These are phyloP conservation scores for Irpex rosettiformis DNA, from an alignment of 1,284 basidiomycete genomes.

Conservation along the genomic window DNA sequence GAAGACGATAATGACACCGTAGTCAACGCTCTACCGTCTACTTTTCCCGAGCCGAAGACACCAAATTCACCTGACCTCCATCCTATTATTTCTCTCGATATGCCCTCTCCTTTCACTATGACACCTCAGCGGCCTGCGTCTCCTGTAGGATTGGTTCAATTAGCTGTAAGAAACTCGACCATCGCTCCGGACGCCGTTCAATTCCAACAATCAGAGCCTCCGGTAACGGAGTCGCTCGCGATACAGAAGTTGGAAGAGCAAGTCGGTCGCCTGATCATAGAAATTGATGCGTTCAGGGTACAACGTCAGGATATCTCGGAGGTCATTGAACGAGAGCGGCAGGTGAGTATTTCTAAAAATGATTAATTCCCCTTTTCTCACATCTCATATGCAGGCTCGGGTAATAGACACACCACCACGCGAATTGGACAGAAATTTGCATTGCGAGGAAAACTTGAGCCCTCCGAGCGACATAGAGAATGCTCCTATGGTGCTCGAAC, in stretches of 20 bases:
- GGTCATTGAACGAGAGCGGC: conserved; percentile 15
- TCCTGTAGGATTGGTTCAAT: neutral
- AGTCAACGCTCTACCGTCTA: neutral
- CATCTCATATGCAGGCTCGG: neutral
- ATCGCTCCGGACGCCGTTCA: neutral
- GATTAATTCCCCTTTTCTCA: conserved; percentile 9
- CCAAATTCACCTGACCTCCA: conserved; percentile 12
- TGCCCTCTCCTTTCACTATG: conserved; percentile 14
- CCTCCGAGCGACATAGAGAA: neutral
- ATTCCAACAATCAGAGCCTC: neutral
- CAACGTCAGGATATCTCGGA: conserved; percentile 33
- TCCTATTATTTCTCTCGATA: conserved; percentile 6
- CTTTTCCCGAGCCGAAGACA: neutral
- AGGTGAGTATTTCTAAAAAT: neutral
- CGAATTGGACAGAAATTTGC: neutral
- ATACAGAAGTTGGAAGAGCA: conserved; percentile 30
- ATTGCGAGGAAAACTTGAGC: neutral
- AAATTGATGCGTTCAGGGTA: conserved; percentile 33
- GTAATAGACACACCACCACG: neutral
- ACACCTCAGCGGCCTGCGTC: neutral
- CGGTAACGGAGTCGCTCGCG: neutral
- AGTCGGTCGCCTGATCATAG: conserved; percentile 30
- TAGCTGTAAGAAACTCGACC: neutral
- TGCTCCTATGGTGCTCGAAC: neutral
- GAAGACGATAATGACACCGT: conserved; percentile 1